Evolutionary conservation across 1,284 basidiomycete species (phyloP), one percentile per base, ranked within the genome.

Genomic region (Retiboletus flavoniger): DNA sequence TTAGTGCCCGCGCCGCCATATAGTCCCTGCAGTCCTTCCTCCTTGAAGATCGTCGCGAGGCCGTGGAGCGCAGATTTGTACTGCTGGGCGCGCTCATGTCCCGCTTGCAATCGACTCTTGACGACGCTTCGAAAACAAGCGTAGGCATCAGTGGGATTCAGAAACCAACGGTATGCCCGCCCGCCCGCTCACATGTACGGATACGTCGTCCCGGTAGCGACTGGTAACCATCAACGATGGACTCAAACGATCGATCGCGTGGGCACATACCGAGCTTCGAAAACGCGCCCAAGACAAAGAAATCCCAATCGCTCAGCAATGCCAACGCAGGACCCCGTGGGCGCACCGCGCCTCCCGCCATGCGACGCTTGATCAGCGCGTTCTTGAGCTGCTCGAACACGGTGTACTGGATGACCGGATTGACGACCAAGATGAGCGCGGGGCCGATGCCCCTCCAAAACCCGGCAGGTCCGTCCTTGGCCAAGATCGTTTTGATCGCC

Each of bases 401-500:
- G 7, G 91, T 95, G 67, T 94, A 95, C 70, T 91, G 86, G 38
- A 99, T 79, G 34, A 99, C 91, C 8, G 97, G 97, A 72, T 99
- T 99, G 65, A 95, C 84, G 63, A 98, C 95, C 42, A 99, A 80
- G 34, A 95, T 82, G 49, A 99, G 78, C 16, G 96, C 95, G 3
- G 97, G 95, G 0, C 95, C 94, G 39, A 99, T 83, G n/a, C 97
- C 97, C 50, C 94, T 82, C 90, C 92, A 98, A 67, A 99, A 90
- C 1, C 89, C 95, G 19, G 79, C 71, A 19, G 85, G 63, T 11
- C 96, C 96, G 66, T 89, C 91, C 60, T 87, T 87, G 50, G 82
- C 78, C 40, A 95, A 63, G 57, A 99, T 93, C 58, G 81, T 81
- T 51, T 79, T 72, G 34, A 92, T 75, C 3, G 91, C 92, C 65